A percentile compares a stretch with the other conserved stretches of the same genome.
phyloP scores from a whole-genome alignment of 73 alveolate genomes.

The Paramecium biaurelia region DNA sequence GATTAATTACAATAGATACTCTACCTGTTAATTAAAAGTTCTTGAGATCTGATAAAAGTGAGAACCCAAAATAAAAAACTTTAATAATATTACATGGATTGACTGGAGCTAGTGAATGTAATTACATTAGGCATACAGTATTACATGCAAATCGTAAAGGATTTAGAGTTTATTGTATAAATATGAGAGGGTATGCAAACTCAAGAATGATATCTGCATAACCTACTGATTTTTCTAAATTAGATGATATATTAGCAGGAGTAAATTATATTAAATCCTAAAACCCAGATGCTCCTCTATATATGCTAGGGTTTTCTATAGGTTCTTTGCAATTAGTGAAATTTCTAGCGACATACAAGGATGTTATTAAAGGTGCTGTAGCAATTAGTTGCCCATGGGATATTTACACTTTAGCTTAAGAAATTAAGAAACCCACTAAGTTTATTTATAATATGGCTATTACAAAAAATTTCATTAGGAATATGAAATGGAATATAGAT shows the following conservation, averaged over 20 bases:
- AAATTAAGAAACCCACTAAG: background rate
- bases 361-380: background rate
- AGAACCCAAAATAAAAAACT: background rate
- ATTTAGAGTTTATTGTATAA: background rate
- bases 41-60: background rate
- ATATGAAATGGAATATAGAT: slow-evolving; percentile 25
- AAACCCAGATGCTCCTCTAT: background rate
- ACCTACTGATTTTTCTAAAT: background rate
- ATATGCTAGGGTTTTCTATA: slow-evolving; percentile 36
- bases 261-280: background rate
- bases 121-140: slow-evolving; percentile 15
- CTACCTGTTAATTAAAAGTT: background rate
- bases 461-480: background rate
- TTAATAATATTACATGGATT: slow-evolving; percentile 22
- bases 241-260: slow-evolving; percentile 13
- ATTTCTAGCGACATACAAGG: background rate
- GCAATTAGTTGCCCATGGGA: slow-evolving; percentile 1
- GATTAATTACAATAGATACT: background rate
- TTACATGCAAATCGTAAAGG: background rate
- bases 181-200: slow-evolving; percentile 39
- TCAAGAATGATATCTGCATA: background rate
- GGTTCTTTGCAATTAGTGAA: background rate
- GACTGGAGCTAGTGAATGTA: slow-evolving; percentile 38
- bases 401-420: background rate
- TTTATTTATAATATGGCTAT: slow-evolving; percentile 17